phyloP scores from a whole-genome alignment of 345 rosid species.

The rapeseed (Brassica napus) region DNA sequence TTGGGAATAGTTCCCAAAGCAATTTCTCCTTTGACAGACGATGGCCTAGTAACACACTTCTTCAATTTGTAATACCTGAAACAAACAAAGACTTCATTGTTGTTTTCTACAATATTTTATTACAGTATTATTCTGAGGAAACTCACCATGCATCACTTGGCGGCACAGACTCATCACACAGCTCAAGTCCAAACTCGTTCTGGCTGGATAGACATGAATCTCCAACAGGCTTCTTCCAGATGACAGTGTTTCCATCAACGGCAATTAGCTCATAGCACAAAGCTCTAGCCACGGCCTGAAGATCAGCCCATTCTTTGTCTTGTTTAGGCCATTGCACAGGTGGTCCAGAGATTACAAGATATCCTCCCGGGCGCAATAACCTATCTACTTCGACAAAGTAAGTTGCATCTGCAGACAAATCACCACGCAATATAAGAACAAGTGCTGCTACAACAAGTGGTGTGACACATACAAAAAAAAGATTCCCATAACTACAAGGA shows the following conservation, averaged over 20 bases:
- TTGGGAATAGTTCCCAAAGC: constrained; percentile 68
- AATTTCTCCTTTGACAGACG: constrained; percentile 60
- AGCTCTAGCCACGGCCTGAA: constrained; percentile 87
- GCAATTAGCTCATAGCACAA: constrained; percentile 86
- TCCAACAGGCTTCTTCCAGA: constrained; percentile 57
- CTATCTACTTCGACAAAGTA: constrained; percentile 94
- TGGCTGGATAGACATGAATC: too few species aligned
- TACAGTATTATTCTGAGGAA: not conserved
- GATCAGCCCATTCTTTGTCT: constrained; percentile 99
- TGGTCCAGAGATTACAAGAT: constrained; percentile 94
- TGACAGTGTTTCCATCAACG: constrained; percentile 90
- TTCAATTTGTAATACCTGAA: constrained; percentile 82
- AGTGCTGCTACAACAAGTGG: too few species aligned
- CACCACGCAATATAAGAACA: not conserved
- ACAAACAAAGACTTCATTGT: not conserved
- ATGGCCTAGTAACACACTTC: constrained; percentile 64
- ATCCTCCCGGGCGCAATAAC: constrained; percentile 89
- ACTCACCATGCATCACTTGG: constrained; percentile 81
- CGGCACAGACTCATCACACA: constrained; percentile 68
- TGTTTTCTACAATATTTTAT: not conserved
- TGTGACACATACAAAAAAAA: too few species aligned
- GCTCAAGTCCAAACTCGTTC: constrained; percentile 54
- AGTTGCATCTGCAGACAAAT: constrained; percentile 73
- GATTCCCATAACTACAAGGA: not conserved
- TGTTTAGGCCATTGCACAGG: constrained; percentile 98